Evolutionary conservation across 75 land plant genomes (phyloP), one percentile per base, ranked within the genome.

Genomic region (Isoetes taiwanensis): DNA sequence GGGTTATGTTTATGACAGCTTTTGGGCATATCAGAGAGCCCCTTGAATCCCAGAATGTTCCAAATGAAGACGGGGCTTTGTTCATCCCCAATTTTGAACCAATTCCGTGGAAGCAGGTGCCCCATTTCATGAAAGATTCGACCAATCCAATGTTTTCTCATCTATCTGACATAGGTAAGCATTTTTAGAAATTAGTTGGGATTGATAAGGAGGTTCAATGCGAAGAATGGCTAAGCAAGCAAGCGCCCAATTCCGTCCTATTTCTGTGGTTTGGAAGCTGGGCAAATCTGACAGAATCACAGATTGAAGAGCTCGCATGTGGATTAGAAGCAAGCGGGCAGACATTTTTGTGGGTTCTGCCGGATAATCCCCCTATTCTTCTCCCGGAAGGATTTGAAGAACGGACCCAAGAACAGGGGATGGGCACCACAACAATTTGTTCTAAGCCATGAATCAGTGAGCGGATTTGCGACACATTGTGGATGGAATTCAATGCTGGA

Each of bases 311-410:
- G 50, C 50, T 46, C 12, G 50, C 50, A n/a, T 16, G 16, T 6
- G 50, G 50, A 46, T 16, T 46, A n/a, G 50, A 46, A 23, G 19
- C 6, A 23, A 46, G 50, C 16, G 50, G 25, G 19, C 50, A 46
- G 19, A 8, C 12, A 19, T 46, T 46, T 23, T 23, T 46, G n/a
- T 46, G 50, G 50, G 50, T 46, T 16, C 23, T 46, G 21, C 23
- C 50, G n/a, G 8, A 23, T 23, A 23, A 19, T 8, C n/a, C 16
- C 25, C 25, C 16, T 16, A 46, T 46, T 6, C 12, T 23, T 46
- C 16, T 46, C 6, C 50, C 50, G 50, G 50, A 46, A 8, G 50
- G 50, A 46, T 46, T 46, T 23, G 50, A n/a, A n/a, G n/a, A n/a
- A n/a, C n/a, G n/a, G n/a, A n/a, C n/a, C n/a, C n/a, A n/a, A n/a